Evolutionary conservation across 2,329 filamentous ascomycete species (phyloP), one percentile per base, ranked within the genome.

Genomic region (Pestalotiopsis sp.): DNA sequence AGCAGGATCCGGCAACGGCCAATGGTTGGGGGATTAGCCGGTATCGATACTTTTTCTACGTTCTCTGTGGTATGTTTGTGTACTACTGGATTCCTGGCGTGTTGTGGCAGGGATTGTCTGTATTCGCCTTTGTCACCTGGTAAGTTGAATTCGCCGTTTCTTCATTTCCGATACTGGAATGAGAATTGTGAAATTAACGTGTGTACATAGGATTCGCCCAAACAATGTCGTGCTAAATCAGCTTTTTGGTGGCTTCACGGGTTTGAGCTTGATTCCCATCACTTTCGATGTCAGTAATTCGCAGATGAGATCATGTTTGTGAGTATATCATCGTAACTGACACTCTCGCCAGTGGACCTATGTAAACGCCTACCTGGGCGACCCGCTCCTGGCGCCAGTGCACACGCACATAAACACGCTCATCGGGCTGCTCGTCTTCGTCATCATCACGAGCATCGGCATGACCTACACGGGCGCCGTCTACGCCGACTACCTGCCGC

Each of bases 71-170:
- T 27, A 82, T 84, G 70, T 86, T 86, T 69, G 72, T 77, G 61
- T 87, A 86, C 78, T 88, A 89, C 73, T 88, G 84, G 80, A 82
- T 89, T 45, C 86, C 85, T 0, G 86, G 81, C 12, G 79, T 86
- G 27, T 75, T 88, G 1, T 86, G 82, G 73, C 84, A 83, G 63
- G 83, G 81, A 2, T 77, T 88, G 5, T 84, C 82, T 11, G 83
- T 84, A 6, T 83, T 86, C 68, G 80, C 82, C 63, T 84, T 83
- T 73, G 77, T 83, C 13, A 84, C 83, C 57, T 86, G 84, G 81
- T 64, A 17, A 64, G 61, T 64, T 5, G 14, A 13, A 12, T 5
- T 41, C 7, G 31, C 25, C 4, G 5, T 20, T 14, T 36, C 31
- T 1, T 36, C 31, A 2, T 36, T 36, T 2, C 6, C 31, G 31